Percentiles rank a stretch among this genome's conserved stretches.
These are phyloP conservation scores for Lentinula guzmanii DNA, from an alignment of 768 basidiomycete genomes.

Conservation along the genomic window DNA sequence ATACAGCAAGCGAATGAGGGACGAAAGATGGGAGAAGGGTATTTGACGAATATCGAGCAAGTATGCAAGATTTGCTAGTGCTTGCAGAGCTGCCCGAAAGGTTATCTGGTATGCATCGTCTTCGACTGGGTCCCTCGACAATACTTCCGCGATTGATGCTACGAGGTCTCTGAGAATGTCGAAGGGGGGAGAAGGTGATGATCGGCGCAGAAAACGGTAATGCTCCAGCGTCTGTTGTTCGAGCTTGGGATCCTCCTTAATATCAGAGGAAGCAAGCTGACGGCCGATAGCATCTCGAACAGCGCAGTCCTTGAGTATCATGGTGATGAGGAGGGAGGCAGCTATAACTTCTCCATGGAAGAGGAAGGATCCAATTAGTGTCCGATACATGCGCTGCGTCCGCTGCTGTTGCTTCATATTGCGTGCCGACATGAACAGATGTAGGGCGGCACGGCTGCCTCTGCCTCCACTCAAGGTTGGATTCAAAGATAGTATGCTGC, in stretches of 20 bases:
- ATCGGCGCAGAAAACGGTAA: background rate
- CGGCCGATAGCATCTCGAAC: conserved; percentile 18
- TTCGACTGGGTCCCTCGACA: conserved; percentile 18
- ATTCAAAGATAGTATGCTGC: conserved; percentile 12
- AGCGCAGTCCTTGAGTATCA: conserved; percentile 44
- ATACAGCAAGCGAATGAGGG: conserved; percentile 43
- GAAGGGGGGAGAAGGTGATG: conserved; percentile 10
- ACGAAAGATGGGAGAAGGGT: conserved; percentile 35
- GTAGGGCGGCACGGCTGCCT: background rate
- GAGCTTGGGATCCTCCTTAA: background rate
- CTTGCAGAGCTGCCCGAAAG: conserved; percentile 42
- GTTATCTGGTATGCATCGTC: conserved; percentile 13
- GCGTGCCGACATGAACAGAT: background rate
- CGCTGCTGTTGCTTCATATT: conserved; percentile 11
- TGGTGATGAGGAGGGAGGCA: conserved; percentile 41
- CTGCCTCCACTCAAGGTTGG: background rate
- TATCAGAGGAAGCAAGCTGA: conserved; percentile 10
- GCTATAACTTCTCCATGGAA: conserved; percentile 52
- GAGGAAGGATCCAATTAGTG: conserved; percentile 37
- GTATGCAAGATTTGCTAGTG: conserved; percentile 51
- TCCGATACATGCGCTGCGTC: conserved; percentile 36
- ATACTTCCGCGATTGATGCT: conserved; percentile 25
- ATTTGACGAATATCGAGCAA: conserved; percentile 46
- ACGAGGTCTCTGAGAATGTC: conserved; percentile 20
- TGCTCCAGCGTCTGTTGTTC: background rate